Evolutionary conservation across 1,139 yeast genomes (phyloP).

Genomic region (Nakaseomyces delphensis): DNA sequence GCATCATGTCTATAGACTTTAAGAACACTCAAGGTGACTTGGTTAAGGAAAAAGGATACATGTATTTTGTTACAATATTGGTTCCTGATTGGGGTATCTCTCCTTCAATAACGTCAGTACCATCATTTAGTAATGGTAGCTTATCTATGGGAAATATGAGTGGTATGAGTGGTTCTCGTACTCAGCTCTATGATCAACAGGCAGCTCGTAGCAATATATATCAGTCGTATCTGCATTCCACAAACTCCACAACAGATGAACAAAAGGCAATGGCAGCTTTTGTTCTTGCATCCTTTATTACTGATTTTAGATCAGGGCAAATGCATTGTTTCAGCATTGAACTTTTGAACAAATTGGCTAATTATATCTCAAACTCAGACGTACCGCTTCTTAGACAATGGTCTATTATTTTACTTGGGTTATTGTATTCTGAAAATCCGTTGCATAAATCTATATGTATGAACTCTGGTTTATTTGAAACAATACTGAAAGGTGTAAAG

Average conservation of each 20-base stretch:
- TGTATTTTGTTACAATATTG: slow-evolving; percentile 74
- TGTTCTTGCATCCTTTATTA: slow-evolving; percentile 72
- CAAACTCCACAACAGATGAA: slow-evolving; percentile 47
- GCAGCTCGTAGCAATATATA: slow-evolving; percentile 16
- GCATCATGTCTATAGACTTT: slow-evolving; percentile 93
- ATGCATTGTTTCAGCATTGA: slow-evolving; percentile 69
- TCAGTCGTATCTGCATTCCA: slow-evolving; percentile 23
- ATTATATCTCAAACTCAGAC: slow-evolving; percentile 62
- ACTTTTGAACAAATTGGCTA: slow-evolving; percentile 57
- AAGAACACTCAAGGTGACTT: slow-evolving; percentile 85
- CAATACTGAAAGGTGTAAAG: slow-evolving; percentile 49
- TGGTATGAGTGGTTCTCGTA: slow-evolving; percentile 14
- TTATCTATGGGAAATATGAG: slow-evolving; percentile 30
- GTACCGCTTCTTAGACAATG: slow-evolving; percentile 85
- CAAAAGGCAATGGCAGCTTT: slow-evolving; percentile 96
- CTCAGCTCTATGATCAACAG: slow-evolving; percentile 18
- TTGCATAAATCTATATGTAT: slow-evolving; percentile 70
- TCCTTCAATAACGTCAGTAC: slow-evolving; percentile 29
- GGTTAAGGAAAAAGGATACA: slow-evolving; percentile 83
- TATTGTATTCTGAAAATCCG: slow-evolving; percentile 62
- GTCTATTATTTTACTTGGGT: slow-evolving; percentile 75
- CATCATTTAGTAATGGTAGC: slow-evolving; percentile 22
- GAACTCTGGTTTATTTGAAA: slow-evolving; percentile 54
- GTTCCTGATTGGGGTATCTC: slow-evolving; percentile 39
- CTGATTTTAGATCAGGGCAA: slow-evolving; percentile 75